Base-by-base conservation (phyloP, 352 stramenopile genomes). In the Pythium monospermum region DNA sequence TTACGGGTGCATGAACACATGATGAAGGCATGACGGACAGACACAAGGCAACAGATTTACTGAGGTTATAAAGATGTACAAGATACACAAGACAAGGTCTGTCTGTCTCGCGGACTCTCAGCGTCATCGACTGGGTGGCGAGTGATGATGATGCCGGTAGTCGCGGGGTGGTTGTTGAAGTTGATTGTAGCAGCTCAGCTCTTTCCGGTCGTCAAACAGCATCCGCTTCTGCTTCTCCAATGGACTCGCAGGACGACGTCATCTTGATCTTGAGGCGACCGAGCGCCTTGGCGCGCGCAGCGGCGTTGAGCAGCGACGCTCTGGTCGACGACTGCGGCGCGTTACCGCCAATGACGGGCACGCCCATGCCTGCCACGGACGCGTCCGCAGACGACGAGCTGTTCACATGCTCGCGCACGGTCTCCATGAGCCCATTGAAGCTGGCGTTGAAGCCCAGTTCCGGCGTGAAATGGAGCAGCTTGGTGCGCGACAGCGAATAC, bases 381-480 rank as follows among this genome's bases (percentile, higher is more conserved):
- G 7, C 36, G 7, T 8, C 36, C 8, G 36, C 8, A 6, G 36
- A 18, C 15, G 36, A 18, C 36, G 7, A 32, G 21, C 23, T 51
- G 42, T 37, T 54, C 35, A 85, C 64, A 43, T 75, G 66, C 45
- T 85, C 59, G 11, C 65, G 71, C 31, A 90, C 70, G 12, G 59
- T 59, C 5, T 38, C 26, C 11, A 92, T 46, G 11, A 92, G 38
- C 10, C 70, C 59, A 45, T 69, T 68, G 52, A 87, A 84, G 48
- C 78, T 90, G 49, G 78, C 69, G 54, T 79, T 87, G 58, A 91
- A 91, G 49, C 79, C 79, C 31, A 93, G 44, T 39, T 86, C 78
- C n/a, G 76, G 75, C 3, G 76, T 85, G 41, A 91, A 91, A 55
- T 94, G 80, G 18, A 87, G 68, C 48, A 93, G 56, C 38, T 87